A percentile compares a stretch with the other conserved stretches of the same genome.
Conservation (phyloP, 1,284 basidiomycete species). For the Agaricales sp. region DNA sequence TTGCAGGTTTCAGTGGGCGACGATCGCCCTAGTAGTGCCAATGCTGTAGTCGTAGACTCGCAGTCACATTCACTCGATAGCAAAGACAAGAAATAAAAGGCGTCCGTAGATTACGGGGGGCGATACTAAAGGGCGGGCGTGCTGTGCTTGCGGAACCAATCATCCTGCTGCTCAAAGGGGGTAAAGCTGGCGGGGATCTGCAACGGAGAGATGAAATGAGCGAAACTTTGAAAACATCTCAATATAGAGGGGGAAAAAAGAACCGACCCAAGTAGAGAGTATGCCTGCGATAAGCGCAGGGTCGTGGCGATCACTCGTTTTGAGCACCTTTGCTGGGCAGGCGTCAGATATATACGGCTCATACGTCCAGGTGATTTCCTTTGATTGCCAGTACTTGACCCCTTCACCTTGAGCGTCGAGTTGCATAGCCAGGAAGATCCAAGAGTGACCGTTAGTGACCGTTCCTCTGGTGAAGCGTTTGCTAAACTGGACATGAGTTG, state of each 20-base stretch:
- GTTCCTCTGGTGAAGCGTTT: neutral
- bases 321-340: neutral
- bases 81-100: too few relatives aligned
- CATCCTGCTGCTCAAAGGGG: too few relatives aligned
- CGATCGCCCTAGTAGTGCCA: too few relatives aligned
- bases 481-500: neutral
- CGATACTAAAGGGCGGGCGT: too few relatives aligned
- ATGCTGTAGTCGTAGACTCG: too few relatives aligned
- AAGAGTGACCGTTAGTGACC: neutral
- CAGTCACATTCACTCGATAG: too few relatives aligned
- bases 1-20: too few relatives aligned
- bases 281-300: neutral
- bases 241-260: neutral
- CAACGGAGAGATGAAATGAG: too few relatives aligned
- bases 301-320: neutral
- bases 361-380: neutral
- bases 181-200: too few relatives aligned
- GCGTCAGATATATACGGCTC: neutral
- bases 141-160: too few relatives aligned
- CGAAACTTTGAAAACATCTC: too few relatives aligned
- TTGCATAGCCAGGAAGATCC: neutral
- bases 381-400: neutral
- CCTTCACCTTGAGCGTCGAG: neutral
- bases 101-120: too few relatives aligned
- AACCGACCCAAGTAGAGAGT: neutral